These are phyloP conservation scores for Gastrodia elata DNA, from an alignment of 106 monocot genomes.

Conservation along the genomic window DNA sequence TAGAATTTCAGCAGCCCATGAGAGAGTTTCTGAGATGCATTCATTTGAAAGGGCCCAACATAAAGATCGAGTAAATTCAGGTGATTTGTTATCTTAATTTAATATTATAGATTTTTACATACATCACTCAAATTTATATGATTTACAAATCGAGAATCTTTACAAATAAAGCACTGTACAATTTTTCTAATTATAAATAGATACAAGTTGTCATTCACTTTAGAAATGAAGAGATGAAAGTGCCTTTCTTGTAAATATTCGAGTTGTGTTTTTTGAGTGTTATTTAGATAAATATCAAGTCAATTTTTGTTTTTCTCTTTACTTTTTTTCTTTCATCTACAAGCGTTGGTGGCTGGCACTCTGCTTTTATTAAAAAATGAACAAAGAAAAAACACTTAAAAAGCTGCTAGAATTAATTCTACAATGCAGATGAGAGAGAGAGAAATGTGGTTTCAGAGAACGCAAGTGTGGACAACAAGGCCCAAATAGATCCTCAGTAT, in stretches of 20 bases:
- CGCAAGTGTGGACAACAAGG: background rate
- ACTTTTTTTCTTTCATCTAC: background rate
- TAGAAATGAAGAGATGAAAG: too few species aligned
- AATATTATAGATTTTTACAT: too few species aligned
- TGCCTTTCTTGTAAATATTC: too few species aligned
- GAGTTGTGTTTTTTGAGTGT: too few species aligned
- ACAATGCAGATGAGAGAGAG: conserved; percentile 12
- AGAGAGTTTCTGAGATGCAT: conserved; percentile 21
- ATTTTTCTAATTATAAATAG: too few species aligned
- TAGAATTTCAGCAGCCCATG: conserved; percentile 21
- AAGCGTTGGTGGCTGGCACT: background rate
- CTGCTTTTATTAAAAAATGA: background rate
- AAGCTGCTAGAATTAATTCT: conserved; percentile 12
- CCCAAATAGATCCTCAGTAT: background rate
- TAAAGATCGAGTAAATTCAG: conserved; percentile 23
- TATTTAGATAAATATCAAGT: too few species aligned
- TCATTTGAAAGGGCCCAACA: conserved; percentile 25
- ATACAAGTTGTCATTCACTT: too few species aligned
- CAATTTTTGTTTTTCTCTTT: background rate
- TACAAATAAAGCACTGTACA: too few species aligned
- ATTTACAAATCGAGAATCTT: too few species aligned
- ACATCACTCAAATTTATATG: too few species aligned
- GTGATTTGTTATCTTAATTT: conserved; percentile 11
- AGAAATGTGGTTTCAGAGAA: background rate
- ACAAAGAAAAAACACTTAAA: background rate